Percentiles rank a stretch among this genome's conserved stretches.
Evolutionary conservation across 2,329 filamentous ascomycete species (phyloP).

Genomic region (Aspergillus sp.): DNA sequence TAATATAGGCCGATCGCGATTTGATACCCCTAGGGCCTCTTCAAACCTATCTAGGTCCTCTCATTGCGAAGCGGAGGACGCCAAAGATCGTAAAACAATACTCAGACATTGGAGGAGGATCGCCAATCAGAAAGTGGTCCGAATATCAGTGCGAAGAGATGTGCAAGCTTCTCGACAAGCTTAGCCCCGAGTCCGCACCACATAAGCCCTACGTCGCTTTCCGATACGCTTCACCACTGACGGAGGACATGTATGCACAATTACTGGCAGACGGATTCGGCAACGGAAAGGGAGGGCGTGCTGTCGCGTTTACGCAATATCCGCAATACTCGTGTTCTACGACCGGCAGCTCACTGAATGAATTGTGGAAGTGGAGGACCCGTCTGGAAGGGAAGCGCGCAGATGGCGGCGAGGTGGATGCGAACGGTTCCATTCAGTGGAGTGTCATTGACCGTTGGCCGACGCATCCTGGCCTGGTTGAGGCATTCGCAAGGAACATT

Average conservation of each 20-base stretch:
- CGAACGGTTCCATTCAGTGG: constrained; percentile 81
- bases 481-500: constrained; percentile 91
- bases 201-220: constrained; percentile 98
- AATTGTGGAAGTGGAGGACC: constrained; percentile 96
- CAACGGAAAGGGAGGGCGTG: constrained; percentile 83
- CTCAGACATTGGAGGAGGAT: constrained; percentile 92
- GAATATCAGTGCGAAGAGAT: constrained; percentile 92
- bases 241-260: constrained; percentile 87
- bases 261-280: constrained; percentile 90
- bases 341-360: constrained; percentile 93
- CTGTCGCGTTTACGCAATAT: constrained; percentile 97
- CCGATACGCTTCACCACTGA: constrained; percentile 89
- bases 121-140: constrained; percentile 96
- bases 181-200: constrained; percentile 89
- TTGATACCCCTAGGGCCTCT: constrained; percentile 93
- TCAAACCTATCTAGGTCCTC: constrained; percentile 85
- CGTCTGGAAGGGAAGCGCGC: constrained; percentile 76
- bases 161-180: constrained; percentile 94
- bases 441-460: constrained; percentile 99
- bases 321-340: constrained; percentile 98
- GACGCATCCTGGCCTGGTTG: constrained; percentile 83
- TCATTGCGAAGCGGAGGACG: constrained; percentile 84
- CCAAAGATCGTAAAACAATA: constrained; percentile 98
- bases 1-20: constrained; percentile 78
- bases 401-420: constrained; percentile 54